Conservation (phyloP, 345 rosid species). For the Anastatica hierochuntica region DNA sequence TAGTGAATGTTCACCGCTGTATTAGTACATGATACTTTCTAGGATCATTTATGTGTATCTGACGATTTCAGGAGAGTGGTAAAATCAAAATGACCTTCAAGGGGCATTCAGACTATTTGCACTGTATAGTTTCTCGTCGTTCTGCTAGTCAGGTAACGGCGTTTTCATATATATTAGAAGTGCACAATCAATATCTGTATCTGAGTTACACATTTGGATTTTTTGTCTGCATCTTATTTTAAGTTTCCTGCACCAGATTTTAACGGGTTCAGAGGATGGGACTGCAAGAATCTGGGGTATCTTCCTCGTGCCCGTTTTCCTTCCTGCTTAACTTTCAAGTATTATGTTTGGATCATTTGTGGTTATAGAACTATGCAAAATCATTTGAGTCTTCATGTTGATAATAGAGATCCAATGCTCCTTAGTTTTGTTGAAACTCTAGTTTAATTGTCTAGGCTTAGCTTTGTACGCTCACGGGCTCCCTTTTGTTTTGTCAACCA, state of each 20-base stretch:
- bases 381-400: constrained; percentile 6
- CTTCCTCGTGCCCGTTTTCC: not conserved
- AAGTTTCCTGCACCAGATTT: constrained; percentile 40
- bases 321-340: not conserved
- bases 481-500: constrained; percentile 24
- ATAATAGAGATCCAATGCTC: not conserved
- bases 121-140: constrained; percentile 57
- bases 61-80: constrained; percentile 65
- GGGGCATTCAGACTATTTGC: constrained; percentile 89
- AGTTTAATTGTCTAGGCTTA: not conserved
- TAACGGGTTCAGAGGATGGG: constrained; percentile 98
- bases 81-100: constrained; percentile 66
- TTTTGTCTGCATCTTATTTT: constrained; percentile 5
- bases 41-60: not conserved
- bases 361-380: not conserved
- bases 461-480: constrained; percentile 1
- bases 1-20: constrained; percentile 11
- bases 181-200: not conserved
- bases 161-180: not conserved
- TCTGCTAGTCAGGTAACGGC: constrained; percentile 64
- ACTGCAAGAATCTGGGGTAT: constrained; percentile 96
- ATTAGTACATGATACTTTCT: not conserved
- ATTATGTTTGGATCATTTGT: not conserved
- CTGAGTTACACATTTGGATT: not conserved
- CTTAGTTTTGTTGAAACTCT: not conserved